phyloP scores from a whole-genome alignment of 495 filamentous ascomycete genomes.

The Lichina pygmaea region DNA sequence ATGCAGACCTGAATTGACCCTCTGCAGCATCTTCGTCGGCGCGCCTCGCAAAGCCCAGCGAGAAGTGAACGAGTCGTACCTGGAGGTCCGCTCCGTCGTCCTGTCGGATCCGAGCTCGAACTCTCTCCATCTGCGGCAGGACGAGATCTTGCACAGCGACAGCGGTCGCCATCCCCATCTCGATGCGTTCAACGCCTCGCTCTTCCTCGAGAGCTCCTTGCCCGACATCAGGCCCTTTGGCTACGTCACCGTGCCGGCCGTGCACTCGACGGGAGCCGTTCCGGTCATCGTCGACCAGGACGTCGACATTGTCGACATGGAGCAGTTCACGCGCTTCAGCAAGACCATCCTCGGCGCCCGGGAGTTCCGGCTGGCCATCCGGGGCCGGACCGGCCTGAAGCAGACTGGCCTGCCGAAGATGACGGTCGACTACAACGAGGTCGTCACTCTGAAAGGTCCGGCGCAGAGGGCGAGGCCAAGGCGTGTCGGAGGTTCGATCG shows the following conservation, averaged over 20 bases:
- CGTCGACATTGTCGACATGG: conserved; percentile 21
- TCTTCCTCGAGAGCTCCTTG: conserved; percentile 25
- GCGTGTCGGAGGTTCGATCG: not conserved
- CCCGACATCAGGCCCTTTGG: conserved; percentile 26
- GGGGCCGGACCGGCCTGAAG: conserved; percentile 26
- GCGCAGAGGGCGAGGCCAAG: not conserved
- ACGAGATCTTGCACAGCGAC: conserved; percentile 2
- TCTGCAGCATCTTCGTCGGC: conserved; percentile 38
- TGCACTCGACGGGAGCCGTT: conserved; percentile 26
- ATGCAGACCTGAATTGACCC: not conserved
- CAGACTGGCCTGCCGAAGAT: conserved; percentile 20
- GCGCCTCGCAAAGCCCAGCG: conserved; percentile 46
- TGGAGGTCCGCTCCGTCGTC: conserved; percentile 28
- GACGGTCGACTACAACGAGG: conserved; percentile 27
- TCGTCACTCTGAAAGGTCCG: conserved; percentile 27
- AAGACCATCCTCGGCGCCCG: conserved; percentile 25
- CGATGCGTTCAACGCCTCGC: conserved; percentile 24
- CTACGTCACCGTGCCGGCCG: conserved; percentile 24
- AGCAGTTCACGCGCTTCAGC: conserved; percentile 29
- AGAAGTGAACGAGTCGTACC: conserved; percentile 34
- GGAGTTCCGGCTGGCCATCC: conserved; percentile 28
- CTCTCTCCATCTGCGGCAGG: conserved; percentile 5
- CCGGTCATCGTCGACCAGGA: conserved; percentile 24
- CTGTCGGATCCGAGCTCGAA: conserved; percentile 30
- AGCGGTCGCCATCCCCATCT: conserved; percentile 26